phyloP scores from a whole-genome alignment of 1,139 yeast genomes.

The Geotrichum restrictum region DNA sequence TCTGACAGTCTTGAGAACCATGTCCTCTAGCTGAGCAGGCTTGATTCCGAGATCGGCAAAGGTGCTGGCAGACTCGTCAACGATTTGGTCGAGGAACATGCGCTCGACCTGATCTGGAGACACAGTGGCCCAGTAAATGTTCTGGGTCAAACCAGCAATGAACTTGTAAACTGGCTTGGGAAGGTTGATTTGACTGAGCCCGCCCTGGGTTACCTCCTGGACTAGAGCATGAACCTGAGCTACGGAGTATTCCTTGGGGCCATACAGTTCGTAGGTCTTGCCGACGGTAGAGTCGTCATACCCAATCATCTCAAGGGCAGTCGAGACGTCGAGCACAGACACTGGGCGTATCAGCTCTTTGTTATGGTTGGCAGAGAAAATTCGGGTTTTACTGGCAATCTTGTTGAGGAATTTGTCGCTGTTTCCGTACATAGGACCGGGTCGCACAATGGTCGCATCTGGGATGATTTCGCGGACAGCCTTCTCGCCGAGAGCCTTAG shows the following conservation, averaged over 20 bases:
- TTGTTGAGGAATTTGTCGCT: slow-evolving; percentile 69
- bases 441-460: slow-evolving; percentile 80
- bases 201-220: slow-evolving; percentile 52
- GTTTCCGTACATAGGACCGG: slow-evolving; percentile 75
- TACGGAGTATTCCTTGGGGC: slow-evolving; percentile 64
- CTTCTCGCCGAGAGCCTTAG: slow-evolving; percentile 78
- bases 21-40: slow-evolving; percentile 65
- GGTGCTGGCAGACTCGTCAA: slow-evolving; percentile 59
- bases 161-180: slow-evolving; percentile 50
- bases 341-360: slow-evolving; percentile 66
- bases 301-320: slow-evolving; percentile 73
- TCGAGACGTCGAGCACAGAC: slow-evolving; percentile 75
- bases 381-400: slow-evolving; percentile 49
- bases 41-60: slow-evolving; percentile 72
- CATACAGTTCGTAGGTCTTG: slow-evolving; percentile 69
- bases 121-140: slow-evolving; percentile 64
- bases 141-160: slow-evolving; percentile 50
- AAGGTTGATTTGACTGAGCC: slow-evolving; percentile 46
- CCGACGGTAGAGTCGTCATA: slow-evolving; percentile 79
- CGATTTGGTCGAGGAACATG: slow-evolving; percentile 62
- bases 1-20: slow-evolving; percentile 58
- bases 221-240: slow-evolving; percentile 68
- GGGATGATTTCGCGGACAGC: slow-evolving; percentile 65
- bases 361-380: slow-evolving; percentile 63
- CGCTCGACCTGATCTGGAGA: slow-evolving; percentile 77